Evolutionary conservation across 345 rosid species (phyloP), one percentile per base, ranked within the genome.

Genomic region (Schrenkiella parvula): DNA sequence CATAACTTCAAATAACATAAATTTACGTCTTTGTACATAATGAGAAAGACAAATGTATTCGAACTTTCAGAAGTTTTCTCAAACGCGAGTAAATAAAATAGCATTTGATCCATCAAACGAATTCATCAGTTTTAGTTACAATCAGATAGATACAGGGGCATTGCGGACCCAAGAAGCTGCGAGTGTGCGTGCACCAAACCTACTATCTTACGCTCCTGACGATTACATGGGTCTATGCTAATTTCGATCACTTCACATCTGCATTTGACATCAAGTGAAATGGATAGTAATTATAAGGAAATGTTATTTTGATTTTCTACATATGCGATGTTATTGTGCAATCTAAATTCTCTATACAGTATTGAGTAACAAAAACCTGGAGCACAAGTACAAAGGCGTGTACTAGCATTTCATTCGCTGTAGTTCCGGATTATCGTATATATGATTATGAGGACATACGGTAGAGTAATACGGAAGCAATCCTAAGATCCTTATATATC

Each of bases 61-160:
- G 29, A 3, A 28, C 29, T 2, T 28, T 28, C 29, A 28, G 29
- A 28, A 5, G 29, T 28, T 28, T 28, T n/a, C n/a, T n/a, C n/a
- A n/a, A n/a, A n/a, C n/a, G n/a, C n/a, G n/a, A n/a, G n/a, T n/a
- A n/a, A n/a, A n/a, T n/a, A n/a, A n/a, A n/a, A n/a, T n/a, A 47
- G 7, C 39, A 47, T 17, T 50, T 25, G 57, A 22, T 29, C 51
- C 43, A 39, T 29, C 63, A 62, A 62, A 72, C 52, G 55, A 72
- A 14, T 21, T 8, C 61, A 11, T 8, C 61, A 11, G 56, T 63
- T 32, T 15, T 53, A 31, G 76, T 63, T 64, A 63, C 56, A 53
- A 64, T 18, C 58, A 64, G 48, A 54, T 72, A 54, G 48, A 72
- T 64, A 55, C 65, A 73, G 57, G 54, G 56, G 39, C 57, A 72